Evolutionary conservation across 345 rosid genomes (phyloP).

Genomic region (Camelina neglecta): DNA sequence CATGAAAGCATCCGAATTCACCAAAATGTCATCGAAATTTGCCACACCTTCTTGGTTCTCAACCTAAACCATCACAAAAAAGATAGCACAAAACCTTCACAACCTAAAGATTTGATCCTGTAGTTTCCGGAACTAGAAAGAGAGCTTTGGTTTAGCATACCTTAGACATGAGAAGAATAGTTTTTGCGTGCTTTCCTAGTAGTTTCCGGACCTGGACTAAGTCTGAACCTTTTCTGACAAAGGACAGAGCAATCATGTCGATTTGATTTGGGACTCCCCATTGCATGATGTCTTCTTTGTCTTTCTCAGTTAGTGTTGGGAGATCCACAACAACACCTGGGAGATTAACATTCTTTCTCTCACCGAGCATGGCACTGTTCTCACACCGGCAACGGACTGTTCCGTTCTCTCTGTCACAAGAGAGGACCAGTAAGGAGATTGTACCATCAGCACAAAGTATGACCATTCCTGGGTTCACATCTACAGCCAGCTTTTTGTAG

Average conservation of each 20-base stretch:
- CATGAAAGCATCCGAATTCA: conserved; percentile 95
- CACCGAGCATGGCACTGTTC: conserved; percentile 92
- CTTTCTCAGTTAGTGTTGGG: conserved; percentile 95
- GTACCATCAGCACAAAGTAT: conserved; percentile 98
- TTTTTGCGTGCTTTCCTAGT: conserved; percentile 78
- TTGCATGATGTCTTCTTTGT: conserved; percentile 86
- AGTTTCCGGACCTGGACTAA: conserved; percentile 83
- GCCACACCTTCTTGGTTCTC: conserved; percentile 99
- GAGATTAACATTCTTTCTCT: conserved; percentile 97
- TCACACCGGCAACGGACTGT: conserved; percentile 85
- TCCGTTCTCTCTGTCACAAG: conserved; percentile 71
- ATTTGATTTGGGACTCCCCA: conserved; percentile 96
- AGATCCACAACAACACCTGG: conserved; percentile 99
- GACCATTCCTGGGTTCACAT: conserved; percentile 87
- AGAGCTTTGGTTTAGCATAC: conserved; percentile 47
- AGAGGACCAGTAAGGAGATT: conserved; percentile 78
- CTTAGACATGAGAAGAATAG: conserved; percentile 97
- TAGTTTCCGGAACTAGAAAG: not conserved
- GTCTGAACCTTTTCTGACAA: conserved; percentile 94
- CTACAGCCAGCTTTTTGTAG: conserved; percentile 83
- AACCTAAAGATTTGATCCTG: conserved; percentile 1
- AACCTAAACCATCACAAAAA: conserved; percentile 54
- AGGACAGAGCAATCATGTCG: conserved; percentile 97
- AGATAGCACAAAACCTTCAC: conserved; percentile 6
- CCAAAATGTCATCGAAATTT: conserved; percentile 87